phyloP scores from a whole-genome alignment of 345 rosid species.

The Citrus medica region DNA sequence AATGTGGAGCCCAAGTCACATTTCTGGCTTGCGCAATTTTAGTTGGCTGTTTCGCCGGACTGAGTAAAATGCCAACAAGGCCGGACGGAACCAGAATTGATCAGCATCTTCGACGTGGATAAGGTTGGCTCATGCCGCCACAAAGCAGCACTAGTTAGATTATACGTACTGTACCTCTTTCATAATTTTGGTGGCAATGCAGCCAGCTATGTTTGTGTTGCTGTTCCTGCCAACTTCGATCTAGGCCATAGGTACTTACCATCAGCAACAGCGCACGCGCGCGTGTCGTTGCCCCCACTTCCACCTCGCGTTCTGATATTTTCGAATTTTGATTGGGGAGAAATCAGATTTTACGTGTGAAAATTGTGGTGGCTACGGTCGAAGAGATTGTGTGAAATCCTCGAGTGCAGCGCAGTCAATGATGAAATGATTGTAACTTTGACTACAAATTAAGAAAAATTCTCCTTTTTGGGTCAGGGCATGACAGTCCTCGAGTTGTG shows the following conservation, averaged over 20 bases:
- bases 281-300: no score
- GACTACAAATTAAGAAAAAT: not conserved
- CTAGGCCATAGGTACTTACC: not conserved
- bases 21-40: not conserved
- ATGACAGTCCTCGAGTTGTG: not conserved
- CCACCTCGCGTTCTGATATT: no score
- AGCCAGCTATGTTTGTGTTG: not conserved
- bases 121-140: slow-evolving; percentile 2
- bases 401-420: not conserved
- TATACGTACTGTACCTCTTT: no score
- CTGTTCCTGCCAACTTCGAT: not conserved
- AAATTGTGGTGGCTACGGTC: not conserved
- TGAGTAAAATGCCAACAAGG: slow-evolving; percentile 3
- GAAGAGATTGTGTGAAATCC: not conserved
- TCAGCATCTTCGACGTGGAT: slow-evolving; percentile 1
- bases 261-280: not conserved
- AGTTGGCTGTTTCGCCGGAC: slow-evolving; percentile 1
- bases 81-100: not conserved
- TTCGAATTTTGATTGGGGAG: not conserved
- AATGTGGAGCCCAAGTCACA: slow-evolving; percentile 10
- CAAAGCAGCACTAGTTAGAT: not conserved
- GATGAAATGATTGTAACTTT: not conserved
- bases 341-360: not conserved
- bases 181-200: not conserved
- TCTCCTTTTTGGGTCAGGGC: not conserved